These are phyloP conservation scores for Pachysandra terminalis DNA, from an alignment of 164 flowering plant genomes.

Conservation along the genomic window DNA sequence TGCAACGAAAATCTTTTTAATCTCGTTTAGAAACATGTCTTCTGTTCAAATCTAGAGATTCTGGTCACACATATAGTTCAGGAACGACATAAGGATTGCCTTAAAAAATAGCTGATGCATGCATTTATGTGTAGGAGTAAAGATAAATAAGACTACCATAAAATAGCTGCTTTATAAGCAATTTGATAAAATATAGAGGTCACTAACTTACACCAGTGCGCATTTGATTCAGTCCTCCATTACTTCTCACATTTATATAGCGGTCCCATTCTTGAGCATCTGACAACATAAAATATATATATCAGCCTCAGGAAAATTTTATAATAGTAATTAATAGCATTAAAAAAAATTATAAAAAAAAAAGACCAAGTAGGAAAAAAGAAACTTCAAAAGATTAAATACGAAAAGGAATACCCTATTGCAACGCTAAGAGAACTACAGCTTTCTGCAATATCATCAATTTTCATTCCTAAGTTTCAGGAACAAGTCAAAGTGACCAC, in stretches of 20 bases:
- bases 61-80: no score
- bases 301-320: not conserved
- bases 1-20: no score
- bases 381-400: not conserved
- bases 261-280: slow-evolving; percentile 46
- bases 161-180: not conserved
- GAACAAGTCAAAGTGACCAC: not conserved
- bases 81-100: no score
- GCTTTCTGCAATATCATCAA: not conserved
- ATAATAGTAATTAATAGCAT: not conserved
- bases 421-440: not conserved
- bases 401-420: not conserved
- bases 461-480: not conserved
- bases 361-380: not conserved
- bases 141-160: no score
- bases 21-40: no score
- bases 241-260: slow-evolving; percentile 77
- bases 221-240: slow-evolving; percentile 99
- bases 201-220: slow-evolving; percentile 83
- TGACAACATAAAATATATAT: slow-evolving; percentile 22
- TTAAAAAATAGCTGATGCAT: no score
- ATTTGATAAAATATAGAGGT: slow-evolving; percentile 1
- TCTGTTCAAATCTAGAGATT: no score
- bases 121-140: no score
- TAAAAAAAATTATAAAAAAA: not conserved